Evolutionary conservation across 2,329 filamentous ascomycete genomes (phyloP), one percentile per base, ranked within the genome.

Genomic region (Lasiodiplodia citricola): DNA sequence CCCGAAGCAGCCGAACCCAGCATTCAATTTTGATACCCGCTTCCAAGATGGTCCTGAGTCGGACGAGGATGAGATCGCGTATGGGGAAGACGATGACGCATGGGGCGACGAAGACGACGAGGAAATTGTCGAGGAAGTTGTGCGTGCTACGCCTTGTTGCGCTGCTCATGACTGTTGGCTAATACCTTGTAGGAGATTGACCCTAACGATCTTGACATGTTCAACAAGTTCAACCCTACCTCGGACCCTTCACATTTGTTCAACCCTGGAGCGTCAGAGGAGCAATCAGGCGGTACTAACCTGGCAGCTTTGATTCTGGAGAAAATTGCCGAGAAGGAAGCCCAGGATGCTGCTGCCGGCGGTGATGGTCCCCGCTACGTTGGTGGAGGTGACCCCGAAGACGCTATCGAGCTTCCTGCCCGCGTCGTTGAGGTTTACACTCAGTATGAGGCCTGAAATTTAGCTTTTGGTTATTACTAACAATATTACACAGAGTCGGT

Each of bases 361-460:
- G 67, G 78, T 80, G 31, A 81, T 86, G 47, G 60, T 21, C 60
- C 60, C 11, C 60, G 60, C 28, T 64, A 52, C 66, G 80, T 83
- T 69, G 87, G 86, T 41, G 84, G 88, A 66, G 87, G 86, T 21
- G 80, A 86, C 0, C 86, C 89, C 1, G 92, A 96, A 72, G 94
- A 97, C 70, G 92, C 93, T 23, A 90, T 93, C 60, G 92, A 97
- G 77, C 85, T 99, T 64, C 94, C 94, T 2, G 91, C 91, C 54
- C 97, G 97, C 82, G 94, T 97, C 16, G 87, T 97, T 18, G 95
- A 98, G 77, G 95, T 97, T 18, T 98, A 96, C 80, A 91, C 92
- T 70, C 96, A 97, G 89, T 92, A 83, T 18, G 58, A 38, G 13
- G 31, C 23, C 18, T 13, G 8, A 28, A 13, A 16, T 38, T 6